Percentiles rank a stretch among this genome's conserved stretches.
These are phyloP conservation scores for Mortierella sp. DNA, from an alignment of 371 early-diverging fungal species.

Conservation along the genomic window DNA sequence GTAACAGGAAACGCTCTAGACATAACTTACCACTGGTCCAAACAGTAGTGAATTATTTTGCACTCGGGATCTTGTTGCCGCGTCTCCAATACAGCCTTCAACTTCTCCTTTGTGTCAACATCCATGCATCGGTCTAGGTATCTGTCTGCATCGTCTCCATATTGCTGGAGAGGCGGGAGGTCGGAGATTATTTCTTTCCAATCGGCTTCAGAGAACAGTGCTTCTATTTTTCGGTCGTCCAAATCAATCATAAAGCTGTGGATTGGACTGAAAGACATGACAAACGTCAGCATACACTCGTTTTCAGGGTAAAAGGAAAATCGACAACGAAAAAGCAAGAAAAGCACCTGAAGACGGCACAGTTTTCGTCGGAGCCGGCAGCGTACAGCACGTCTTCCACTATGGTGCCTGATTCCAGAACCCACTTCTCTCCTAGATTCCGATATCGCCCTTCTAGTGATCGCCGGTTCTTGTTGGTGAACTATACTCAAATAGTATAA, in stretches of 20 bases:
- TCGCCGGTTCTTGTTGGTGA: constrained; percentile 26
- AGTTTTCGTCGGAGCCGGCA: constrained; percentile 14
- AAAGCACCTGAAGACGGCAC: constrained; percentile 16
- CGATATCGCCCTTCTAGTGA: constrained; percentile 31
- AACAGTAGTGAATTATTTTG: constrained; percentile 18
- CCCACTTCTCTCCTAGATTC: constrained; percentile 17
- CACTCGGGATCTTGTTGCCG: constrained; percentile 20
- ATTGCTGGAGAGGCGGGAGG: constrained; percentile 17
- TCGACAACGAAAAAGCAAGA: constrained; percentile 11
- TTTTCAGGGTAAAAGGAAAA: constrained; percentile 17
- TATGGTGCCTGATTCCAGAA: constrained; percentile 16
- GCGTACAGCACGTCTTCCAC: constrained; percentile 23
- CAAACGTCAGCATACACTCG: constrained; percentile 15
- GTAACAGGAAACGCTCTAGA: constrained; percentile 11
- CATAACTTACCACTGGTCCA: constrained; percentile 22
- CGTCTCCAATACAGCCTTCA: constrained; percentile 15
- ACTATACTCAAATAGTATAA: constrained; percentile 23
- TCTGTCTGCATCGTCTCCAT: constrained; percentile 13
- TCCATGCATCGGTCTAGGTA: constrained; percentile 19
- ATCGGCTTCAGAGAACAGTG: constrained; percentile 12
- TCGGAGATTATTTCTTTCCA: constrained; percentile 18
- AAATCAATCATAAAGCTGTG: constrained; percentile 22
- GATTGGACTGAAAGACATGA: constrained; percentile 21
- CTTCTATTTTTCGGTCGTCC: constrained; percentile 17
- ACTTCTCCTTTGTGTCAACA: constrained; percentile 11